Base-by-base conservation (phyloP, 2,329 filamentous ascomycete genomes). In the Aspergillus novoparasiticus region DNA sequence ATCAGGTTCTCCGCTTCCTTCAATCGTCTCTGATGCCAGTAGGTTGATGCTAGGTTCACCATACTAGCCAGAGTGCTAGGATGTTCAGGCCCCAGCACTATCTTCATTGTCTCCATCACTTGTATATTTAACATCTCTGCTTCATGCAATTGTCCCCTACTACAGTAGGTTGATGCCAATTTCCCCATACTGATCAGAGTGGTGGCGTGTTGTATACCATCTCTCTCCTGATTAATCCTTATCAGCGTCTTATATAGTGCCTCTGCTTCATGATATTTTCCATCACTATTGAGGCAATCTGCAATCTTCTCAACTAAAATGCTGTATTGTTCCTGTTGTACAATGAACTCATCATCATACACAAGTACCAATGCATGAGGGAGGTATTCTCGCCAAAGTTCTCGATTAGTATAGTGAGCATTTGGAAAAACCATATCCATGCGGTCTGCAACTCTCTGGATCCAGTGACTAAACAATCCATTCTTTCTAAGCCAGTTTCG, bases 401-500 rank as follows among this genome's bases (percentile, higher is more conserved):
- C 9, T 32, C 30, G 30, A 10, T 32, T 32, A 0, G 10, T 11
- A 32, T 32, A 10, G 10, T 32, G 9, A 32, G 0, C 10, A 1
- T 32, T 0, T 32, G 30, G 30, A 1, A 32, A 32, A 10, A 3
- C 9, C 2, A 0, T 4, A 3, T 61, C 9, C 2, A 71, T 26
- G 4, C 46, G 36, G 16, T 48, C 21, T 19, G 48, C 23, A 1
- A 32, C 30, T 48, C 28, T 39, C 19, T 28, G 3, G 10, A 45
- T 39, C 58, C 48, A 69, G 30, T 10, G 51, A 32, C 19, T 11
- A 10, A 48, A 36, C 16, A 48, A 55, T 23, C 60, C 58, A 63
- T 51, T 34, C 9, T 56, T 59, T 23, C 63, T 56, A 0, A 75
- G 59, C 73, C 69, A 75, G 4, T 72, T 73, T 11, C 67, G 46